These are phyloP conservation scores for Acorus calamus DNA, from an alignment of 106 monocot species.

Conservation along the genomic window DNA sequence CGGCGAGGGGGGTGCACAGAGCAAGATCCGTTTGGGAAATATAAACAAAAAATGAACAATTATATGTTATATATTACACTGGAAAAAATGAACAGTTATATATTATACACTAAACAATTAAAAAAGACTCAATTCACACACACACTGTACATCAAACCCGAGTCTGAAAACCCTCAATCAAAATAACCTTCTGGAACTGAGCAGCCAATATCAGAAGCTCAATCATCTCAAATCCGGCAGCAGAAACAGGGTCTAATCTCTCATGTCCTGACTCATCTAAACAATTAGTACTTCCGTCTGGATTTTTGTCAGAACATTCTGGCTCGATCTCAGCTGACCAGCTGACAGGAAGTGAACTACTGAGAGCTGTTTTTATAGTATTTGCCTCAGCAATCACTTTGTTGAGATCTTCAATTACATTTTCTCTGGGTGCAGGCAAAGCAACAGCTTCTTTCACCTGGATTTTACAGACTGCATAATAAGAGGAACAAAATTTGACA, in stretches of 20 bases:
- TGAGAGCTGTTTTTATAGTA: constrained; percentile 41
- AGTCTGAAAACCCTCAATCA: not conserved
- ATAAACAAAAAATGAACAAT: too few species aligned
- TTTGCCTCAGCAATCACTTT: constrained; percentile 43
- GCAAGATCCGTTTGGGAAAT: too few species aligned
- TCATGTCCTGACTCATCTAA: constrained; percentile 16
- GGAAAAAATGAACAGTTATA: too few species aligned
- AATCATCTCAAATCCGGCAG: constrained; percentile 62
- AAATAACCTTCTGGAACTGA: constrained; percentile 32
- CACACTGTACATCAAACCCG: too few species aligned
- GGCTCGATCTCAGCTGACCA: constrained; percentile 43
- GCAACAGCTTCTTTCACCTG: constrained; percentile 39
- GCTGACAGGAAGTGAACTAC: constrained; percentile 56
- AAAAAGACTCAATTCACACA: too few species aligned
- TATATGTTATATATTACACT: too few species aligned
- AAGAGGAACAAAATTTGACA: too few species aligned
- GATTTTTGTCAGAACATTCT: constrained; percentile 21
- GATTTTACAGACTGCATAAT: not conserved
- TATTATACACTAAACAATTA: too few species aligned
- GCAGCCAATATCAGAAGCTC: constrained; percentile 72
- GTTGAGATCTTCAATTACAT: constrained; percentile 23
- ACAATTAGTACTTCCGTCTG: constrained; percentile 19
- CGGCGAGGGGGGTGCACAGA: too few species aligned
- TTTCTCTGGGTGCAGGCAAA: constrained; percentile 14
- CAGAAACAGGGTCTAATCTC: constrained; percentile 30